Percentiles rank a stretch among this genome's conserved stretches.
These are phyloP conservation scores for Draba incana DNA, from an alignment of 345 rosid species.

Conservation along the genomic window DNA sequence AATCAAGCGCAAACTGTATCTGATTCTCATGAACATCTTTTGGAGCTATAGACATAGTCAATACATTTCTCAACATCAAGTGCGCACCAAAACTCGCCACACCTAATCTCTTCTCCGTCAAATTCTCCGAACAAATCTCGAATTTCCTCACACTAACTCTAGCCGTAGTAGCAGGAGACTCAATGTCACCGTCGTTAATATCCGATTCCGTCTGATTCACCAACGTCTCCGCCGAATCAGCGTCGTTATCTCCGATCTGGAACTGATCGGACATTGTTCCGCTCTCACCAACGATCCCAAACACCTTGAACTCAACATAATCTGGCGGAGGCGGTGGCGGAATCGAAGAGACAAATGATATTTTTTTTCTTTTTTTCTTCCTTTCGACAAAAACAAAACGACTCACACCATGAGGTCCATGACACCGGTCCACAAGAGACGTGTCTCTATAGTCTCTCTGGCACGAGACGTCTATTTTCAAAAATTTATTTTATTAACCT, in stretches of 20 bases:
- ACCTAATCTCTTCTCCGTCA: slow-evolving; percentile 67
- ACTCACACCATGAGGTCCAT: too few relatives aligned
- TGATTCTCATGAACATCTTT: slow-evolving; percentile 99
- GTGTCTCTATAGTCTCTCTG: too few relatives aligned
- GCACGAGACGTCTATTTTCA: too few relatives aligned
- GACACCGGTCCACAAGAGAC: too few relatives aligned
- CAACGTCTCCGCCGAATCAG: slow-evolving; percentile 49
- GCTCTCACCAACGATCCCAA: slow-evolving; percentile 73
- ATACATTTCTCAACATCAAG: slow-evolving; percentile 68
- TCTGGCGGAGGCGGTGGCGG: slow-evolving; percentile 48
- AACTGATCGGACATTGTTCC: slow-evolving; percentile 87
- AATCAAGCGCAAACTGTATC: slow-evolving; percentile 98
- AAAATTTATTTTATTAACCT: too few relatives aligned
- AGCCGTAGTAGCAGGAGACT: slow-evolving; percentile 10
- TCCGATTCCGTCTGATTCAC: slow-evolving; percentile 48
- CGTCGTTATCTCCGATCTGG: slow-evolving; percentile 78
- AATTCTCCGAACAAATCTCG: slow-evolving; percentile 56
- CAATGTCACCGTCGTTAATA: slow-evolving; percentile 26
- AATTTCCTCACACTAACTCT: slow-evolving; percentile 48
- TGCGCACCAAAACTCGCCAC: slow-evolving; percentile 99
- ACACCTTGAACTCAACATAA: slow-evolving; percentile 47
- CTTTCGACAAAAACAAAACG: too few relatives aligned
- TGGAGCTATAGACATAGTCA: slow-evolving; percentile 94
- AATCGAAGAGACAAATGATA: background rate
- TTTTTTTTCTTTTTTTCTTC: too few relatives aligned